Percentiles rank a stretch among this genome's conserved stretches.
phyloP scores from a whole-genome alignment of 257 asterid genomes.

The Gentiana dahurica region DNA sequence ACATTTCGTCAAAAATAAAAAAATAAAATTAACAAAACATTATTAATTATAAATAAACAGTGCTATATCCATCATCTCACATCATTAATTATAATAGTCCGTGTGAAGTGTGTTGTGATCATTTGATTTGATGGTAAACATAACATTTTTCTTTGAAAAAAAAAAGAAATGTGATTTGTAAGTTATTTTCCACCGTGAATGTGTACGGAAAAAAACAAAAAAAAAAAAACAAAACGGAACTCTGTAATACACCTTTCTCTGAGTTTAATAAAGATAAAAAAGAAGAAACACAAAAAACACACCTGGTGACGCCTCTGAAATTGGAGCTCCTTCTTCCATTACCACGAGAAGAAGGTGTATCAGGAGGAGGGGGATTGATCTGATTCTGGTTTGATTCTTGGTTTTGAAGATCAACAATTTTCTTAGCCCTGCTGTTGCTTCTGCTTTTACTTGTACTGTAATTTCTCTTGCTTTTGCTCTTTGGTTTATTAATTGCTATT shows the following conservation, averaged over 20 bases:
- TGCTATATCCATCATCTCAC: too few species aligned
- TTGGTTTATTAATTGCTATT: slow-evolving; percentile 11
- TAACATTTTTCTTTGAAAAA: neutral
- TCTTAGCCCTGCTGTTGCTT: slow-evolving; percentile 19
- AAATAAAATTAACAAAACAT: too few species aligned
- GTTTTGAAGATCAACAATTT: slow-evolving; percentile 3
- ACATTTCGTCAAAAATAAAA: too few species aligned
- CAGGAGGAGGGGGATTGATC: slow-evolving; percentile 12
- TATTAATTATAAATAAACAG: too few species aligned
- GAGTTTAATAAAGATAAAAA: neutral
- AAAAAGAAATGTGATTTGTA: neutral
- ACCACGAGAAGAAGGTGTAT: slow-evolving; percentile 14
- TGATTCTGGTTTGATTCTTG: slow-evolving; percentile 13
- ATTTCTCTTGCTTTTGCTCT: neutral
- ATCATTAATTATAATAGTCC: too few species aligned
- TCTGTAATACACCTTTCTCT: neutral
- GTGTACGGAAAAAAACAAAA: too few species aligned
- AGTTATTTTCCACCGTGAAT: neutral
- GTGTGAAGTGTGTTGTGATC: too few species aligned
- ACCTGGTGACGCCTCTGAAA: slow-evolving; percentile 95
- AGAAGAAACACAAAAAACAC: neutral
- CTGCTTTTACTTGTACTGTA: slow-evolving; percentile 10
- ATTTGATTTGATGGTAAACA: too few species aligned
- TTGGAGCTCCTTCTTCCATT: slow-evolving; percentile 65
- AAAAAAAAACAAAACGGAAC: too few species aligned